A percentile compares a stretch with the other conserved stretches of the same genome.
Conservation (phyloP, 495 filamentous ascomycete genomes). For the Penicillium antarcticum region DNA sequence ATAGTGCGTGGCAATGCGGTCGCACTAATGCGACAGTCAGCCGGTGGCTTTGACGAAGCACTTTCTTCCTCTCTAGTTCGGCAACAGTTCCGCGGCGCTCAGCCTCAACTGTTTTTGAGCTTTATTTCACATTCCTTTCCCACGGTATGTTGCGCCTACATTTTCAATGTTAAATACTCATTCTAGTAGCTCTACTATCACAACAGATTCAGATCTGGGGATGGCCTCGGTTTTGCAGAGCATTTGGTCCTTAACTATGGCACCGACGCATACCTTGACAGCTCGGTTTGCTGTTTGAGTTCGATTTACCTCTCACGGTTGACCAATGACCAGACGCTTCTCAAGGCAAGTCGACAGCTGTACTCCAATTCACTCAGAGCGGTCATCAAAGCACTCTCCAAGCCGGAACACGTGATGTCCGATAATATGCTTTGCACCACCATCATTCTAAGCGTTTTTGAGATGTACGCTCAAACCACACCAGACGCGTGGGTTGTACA, state of each 20-base stretch:
- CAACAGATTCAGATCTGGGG: conserved; percentile 27
- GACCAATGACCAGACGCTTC: conserved; percentile 19
- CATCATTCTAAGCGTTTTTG: conserved; percentile 36
- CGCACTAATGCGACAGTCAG: conserved; percentile 22
- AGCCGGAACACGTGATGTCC: conserved; percentile 19
- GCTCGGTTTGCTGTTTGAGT: conserved; percentile 28
- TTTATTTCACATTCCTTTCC: conserved; percentile 31
- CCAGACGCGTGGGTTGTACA: conserved; percentile 32
- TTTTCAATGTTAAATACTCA: too few species aligned
- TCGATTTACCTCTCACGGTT: conserved; percentile 28
- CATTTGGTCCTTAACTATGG: conserved; percentile 25
- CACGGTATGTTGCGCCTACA: conserved; percentile 1
- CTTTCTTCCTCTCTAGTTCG: conserved; percentile 24
- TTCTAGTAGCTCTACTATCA: conserved; percentile 21
- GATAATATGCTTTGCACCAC: conserved; percentile 31
- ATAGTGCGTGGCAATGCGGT: conserved; percentile 24
- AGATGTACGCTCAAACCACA: conserved; percentile 34
- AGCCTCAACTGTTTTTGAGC: conserved; percentile 24
- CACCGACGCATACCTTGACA: conserved; percentile 23
- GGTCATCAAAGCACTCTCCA: conserved; percentile 19
- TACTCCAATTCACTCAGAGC: conserved; percentile 26
- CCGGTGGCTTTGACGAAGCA: conserved; percentile 15
- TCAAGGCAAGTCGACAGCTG: conserved; percentile 26
- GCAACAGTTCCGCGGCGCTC: conserved; percentile 18
- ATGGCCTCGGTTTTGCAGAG: conserved; percentile 21